Conservation (phyloP, 2,329 filamentous ascomycete species). For the Bertia moriformis region DNA sequence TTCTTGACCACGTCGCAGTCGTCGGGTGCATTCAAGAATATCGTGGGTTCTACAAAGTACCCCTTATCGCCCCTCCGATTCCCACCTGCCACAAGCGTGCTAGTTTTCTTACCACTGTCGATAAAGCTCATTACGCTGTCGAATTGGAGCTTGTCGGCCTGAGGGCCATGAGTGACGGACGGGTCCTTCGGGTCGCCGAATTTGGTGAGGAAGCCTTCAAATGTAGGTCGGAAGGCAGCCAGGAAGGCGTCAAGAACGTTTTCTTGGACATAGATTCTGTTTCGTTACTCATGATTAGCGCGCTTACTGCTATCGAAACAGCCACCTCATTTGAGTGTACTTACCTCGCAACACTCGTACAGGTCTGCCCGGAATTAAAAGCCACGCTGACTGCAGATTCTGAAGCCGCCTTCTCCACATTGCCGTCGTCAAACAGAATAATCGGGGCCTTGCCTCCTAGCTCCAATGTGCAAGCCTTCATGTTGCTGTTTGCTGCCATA, state of each 20-base stretch:
- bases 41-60: neutral
- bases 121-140: neutral
- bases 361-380: no score
- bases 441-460: constrained; percentile 45
- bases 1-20: neutral
- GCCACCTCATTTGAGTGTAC: neutral
- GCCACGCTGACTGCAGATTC: neutral
- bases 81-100: neutral
- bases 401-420: neutral
- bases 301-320: neutral
- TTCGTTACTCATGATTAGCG: no score
- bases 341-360: neutral
- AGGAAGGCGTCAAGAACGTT: constrained; percentile 28
- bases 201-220: constrained; percentile 4
- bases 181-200: constrained; percentile 17
- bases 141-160: neutral
- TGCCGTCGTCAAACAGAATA: no score
- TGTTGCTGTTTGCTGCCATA: constrained; percentile 40
- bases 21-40: neutral
- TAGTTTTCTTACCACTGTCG: neutral
- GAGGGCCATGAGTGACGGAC: neutral
- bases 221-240: constrained; percentile 19
- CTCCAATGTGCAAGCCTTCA: constrained; percentile 46
- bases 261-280: constrained; percentile 38
- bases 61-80: neutral